Evolutionary conservation across 495 filamentous ascomycete genomes (phyloP), one percentile per base, ranked within the genome.

Genomic region (Podospora sp.): DNA sequence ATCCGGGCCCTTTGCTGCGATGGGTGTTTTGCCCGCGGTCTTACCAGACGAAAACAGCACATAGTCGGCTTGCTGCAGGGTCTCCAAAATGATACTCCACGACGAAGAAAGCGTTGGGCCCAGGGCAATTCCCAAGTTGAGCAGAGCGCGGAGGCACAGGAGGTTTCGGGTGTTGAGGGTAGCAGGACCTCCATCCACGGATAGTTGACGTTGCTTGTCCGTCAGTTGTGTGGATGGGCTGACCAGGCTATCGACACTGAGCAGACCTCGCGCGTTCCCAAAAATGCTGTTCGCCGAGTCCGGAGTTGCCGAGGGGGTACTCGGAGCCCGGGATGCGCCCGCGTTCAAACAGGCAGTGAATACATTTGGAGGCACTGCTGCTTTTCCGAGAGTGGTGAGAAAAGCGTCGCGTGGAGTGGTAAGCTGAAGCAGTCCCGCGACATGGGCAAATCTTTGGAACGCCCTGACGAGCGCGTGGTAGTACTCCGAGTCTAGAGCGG

Each of bases 391-490:
- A 0, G 93, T 96, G 6, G 95, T 98, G 25, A 99, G 80, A 69
- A 99, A 96, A 4, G 95, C 94, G 83, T 99, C 95, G 63, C 96
- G 82, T 12, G 95, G 92, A 1, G 95, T 97, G 25, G 84, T 81
- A 21, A 97, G 85, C 60, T 91, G 86, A 21, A 99, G 81, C 63
- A 99, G 82, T 16, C 95, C 95, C 22, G 95, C 92, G 8, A 97
- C 95, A 74, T 99, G 95, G 0, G 96, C 90, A 73, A 99, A 90
- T 71, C 96, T 96, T 72, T 99, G 95, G 70, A 98, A 94, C 0
- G 93, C 91, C 58, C 94, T 86, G n/a, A 99, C 93, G 1, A 99
- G 84, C 25, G 88, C 88, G 68, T 96, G 93, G 68, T 96, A 98
- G 67, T 93, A 97, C 50, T 97, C 94, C n/a, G 92, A 89, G 72